phyloP scores from a whole-genome alignment of 306 rosid genomes.

The Clitoria ternatea region DNA sequence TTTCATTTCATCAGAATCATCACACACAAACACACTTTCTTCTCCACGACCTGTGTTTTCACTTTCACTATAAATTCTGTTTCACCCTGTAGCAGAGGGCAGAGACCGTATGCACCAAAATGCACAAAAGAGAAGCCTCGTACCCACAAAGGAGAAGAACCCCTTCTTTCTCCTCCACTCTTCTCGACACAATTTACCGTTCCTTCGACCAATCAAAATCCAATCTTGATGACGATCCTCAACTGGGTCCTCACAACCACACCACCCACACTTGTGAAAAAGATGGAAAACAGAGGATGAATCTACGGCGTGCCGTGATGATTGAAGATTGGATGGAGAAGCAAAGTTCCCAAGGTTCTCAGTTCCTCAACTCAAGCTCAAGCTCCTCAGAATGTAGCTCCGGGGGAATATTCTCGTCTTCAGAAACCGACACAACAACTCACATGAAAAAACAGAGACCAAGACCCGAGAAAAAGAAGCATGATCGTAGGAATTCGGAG shows the following conservation, averaged over 20 bases:
- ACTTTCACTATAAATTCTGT: neutral
- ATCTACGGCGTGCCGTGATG: constrained; percentile 51
- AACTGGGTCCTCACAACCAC: constrained; percentile 15
- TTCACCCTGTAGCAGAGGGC: neutral
- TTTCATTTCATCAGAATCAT: neutral
- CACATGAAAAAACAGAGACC: constrained; percentile 25
- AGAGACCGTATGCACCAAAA: constrained; percentile 10
- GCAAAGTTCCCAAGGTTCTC: constrained; percentile 37
- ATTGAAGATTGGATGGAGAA: constrained; percentile 62
- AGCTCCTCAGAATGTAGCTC: constrained; percentile 64
- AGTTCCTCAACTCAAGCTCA: constrained; percentile 41
- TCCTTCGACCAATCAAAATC: constrained; percentile 56
- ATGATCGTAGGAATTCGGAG: constrained; percentile 15
- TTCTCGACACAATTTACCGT: constrained; percentile 55
- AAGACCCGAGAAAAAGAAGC: constrained; percentile 20
- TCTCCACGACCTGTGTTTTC: neutral
- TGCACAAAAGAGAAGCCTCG: constrained; percentile 30
- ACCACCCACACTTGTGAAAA: neutral
- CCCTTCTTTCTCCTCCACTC: constrained; percentile 67
- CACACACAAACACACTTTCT: neutral
- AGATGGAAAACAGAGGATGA: constrained; percentile 20
- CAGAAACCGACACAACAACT: constrained; percentile 54
- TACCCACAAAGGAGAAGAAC: constrained; percentile 59
- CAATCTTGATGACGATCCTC: constrained; percentile 28
- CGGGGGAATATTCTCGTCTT: constrained; percentile 58